Base-by-base conservation (phyloP, 2,329 filamentous ascomycete species). In the Colletotrichum siamense region DNA sequence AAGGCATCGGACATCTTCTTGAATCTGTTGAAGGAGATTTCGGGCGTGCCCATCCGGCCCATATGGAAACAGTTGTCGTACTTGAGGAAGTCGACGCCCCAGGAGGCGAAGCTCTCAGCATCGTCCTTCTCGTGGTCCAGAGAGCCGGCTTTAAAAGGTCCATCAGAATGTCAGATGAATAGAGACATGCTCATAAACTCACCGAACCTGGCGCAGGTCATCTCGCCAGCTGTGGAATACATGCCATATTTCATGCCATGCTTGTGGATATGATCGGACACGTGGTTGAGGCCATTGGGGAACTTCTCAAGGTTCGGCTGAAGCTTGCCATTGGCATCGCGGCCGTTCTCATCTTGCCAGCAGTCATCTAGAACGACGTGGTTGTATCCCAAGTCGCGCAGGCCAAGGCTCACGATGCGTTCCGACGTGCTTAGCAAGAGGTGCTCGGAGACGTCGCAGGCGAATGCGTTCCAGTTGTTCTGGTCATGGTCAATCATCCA, bases 61-160 rank as follows among this genome's bases (percentile, higher is more conserved):
- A 80, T 79, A 61, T 83, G 82, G 74, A 82, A 82, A 78, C 88
- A 90, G 78, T 89, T 89, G 77, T 90, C 88, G 77, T 90, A 90
- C 82, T 90, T 90, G 49, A 90, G 82, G 66, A 89, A 89, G 78
- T 90, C 88, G 69, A 90, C 84, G 3, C 87, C 88, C 89, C 89
- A 91, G 15, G 85, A 83, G 2, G 89, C 88, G 78, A 89, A 91
- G 1, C 86, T 86, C 77, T 87, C 79, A 1, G 90, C 91, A 79
- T 92, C 91, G 12, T 88, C 81, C 6, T 84, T 80, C 78, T 92
- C 91, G 77, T 89, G 86, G 10, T 88, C 89, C 22, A 91, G 80
- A 32, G 86, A 89, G 3, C 88, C 90, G 24, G 88, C 78, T 75
- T 15, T 4, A 28, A 30, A 24, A 1, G 8, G 67, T 68, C 26